Percentiles rank a stretch among this genome's conserved stretches.
Evolutionary conservation across 306 rosid species (phyloP).

Genomic region (Geum urbanum): DNA sequence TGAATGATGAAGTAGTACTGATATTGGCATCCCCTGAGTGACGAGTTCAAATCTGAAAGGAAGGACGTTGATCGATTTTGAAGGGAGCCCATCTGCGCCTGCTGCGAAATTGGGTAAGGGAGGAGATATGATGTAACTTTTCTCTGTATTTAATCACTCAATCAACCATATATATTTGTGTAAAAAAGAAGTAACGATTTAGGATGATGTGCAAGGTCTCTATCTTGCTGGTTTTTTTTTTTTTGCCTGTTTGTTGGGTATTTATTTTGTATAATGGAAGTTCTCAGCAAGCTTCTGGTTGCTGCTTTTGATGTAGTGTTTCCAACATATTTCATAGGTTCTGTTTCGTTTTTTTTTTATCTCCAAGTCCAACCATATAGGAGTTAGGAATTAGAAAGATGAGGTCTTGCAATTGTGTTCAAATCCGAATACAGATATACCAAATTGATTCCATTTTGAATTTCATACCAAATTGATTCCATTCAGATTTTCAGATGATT

Average conservation of each 20-base stretch:
- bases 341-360: slow-evolving; percentile 5
- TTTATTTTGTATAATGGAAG: slow-evolving; percentile 39
- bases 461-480: background rate
- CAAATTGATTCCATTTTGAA: too few relatives aligned
- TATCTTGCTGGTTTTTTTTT: slow-evolving; percentile 22
- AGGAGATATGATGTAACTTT: slow-evolving; percentile 7
- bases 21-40: too few relatives aligned
- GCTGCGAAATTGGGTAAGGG: slow-evolving; percentile 26
- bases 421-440: background rate
- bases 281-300: slow-evolving; percentile 28
- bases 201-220: slow-evolving; percentile 31
- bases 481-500: background rate
- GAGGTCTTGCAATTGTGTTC: background rate
- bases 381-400: background rate
- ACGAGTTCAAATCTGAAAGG: too few relatives aligned
- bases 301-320: slow-evolving; percentile 37
- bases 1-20: too few relatives aligned
- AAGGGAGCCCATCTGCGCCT: background rate
- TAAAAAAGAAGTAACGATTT: slow-evolving; percentile 41
- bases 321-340: slow-evolving; percentile 13
- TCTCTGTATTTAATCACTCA: slow-evolving; percentile 33
- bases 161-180: slow-evolving; percentile 28
- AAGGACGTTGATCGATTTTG: slow-evolving; percentile 5
- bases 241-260: slow-evolving; percentile 21
- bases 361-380: background rate